These are phyloP conservation scores for Blepharisma stoltei DNA, from an alignment of 73 alveolate species.

Conservation along the genomic window DNA sequence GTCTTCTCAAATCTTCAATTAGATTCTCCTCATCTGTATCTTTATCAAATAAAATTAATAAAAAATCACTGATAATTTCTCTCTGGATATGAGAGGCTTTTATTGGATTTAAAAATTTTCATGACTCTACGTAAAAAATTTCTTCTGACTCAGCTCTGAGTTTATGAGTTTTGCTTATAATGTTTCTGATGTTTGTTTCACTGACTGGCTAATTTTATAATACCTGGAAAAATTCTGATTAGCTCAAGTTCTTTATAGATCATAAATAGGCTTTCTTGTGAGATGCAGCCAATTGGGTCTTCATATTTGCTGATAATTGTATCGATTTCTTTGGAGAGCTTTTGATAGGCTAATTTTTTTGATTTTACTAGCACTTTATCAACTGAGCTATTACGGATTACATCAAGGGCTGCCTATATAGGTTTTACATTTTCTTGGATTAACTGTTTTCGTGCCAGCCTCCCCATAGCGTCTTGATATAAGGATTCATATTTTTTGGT, in stretches of 20 bases:
- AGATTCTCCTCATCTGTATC: background rate
- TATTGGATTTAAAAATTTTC: background rate
- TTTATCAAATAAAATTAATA: background rate
- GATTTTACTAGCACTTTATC: background rate
- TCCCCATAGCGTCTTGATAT: background rate
- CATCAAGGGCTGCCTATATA: background rate
- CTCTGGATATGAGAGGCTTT: background rate
- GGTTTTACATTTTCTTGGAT: background rate
- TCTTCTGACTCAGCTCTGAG: background rate
- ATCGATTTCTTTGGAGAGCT: background rate
- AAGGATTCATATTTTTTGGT: background rate
- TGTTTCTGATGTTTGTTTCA: background rate
- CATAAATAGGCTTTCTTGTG: background rate
- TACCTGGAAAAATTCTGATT: background rate
- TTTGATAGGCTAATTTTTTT: background rate
- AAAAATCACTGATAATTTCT: constrained; percentile 3
- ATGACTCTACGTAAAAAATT: background rate
- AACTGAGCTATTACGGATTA: background rate
- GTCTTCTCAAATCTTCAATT: constrained; percentile 13
- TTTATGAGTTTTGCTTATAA: background rate
- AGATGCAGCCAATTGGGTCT: background rate
- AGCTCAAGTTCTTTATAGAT: background rate
- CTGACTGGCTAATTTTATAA: background rate
- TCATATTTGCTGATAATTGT: background rate
- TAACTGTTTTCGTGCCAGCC: background rate